Conservation (phyloP, 2,329 filamentous ascomycete genomes). For the Curvularia eragrostidis region DNA sequence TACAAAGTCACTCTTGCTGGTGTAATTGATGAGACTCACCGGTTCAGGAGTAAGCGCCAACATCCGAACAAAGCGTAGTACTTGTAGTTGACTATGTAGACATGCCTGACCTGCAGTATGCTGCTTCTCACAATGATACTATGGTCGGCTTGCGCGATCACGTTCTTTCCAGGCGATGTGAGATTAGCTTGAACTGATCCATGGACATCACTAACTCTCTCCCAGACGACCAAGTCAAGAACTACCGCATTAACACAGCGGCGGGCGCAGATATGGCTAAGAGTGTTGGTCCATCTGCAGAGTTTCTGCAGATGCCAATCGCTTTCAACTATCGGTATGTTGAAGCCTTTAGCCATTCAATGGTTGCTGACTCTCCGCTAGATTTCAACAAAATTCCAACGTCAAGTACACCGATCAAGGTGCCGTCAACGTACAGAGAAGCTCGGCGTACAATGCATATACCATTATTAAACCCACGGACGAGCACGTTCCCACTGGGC, state of each 20-base stretch:
- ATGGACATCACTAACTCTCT: not conserved
- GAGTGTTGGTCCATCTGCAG: conserved; percentile 80
- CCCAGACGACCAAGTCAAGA: conserved; percentile 63
- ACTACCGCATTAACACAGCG: conserved; percentile 62
- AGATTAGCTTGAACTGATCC: conserved; percentile 23
- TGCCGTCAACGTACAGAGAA: conserved; percentile 40
- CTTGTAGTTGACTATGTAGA: conserved; percentile 51
- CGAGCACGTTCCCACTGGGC: conserved; percentile 65
- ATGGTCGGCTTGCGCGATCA: conserved; percentile 74
- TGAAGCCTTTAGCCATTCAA: not conserved
- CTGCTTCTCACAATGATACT: conserved; percentile 71
- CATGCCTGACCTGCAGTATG: conserved; percentile 86
- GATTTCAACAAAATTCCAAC: conserved; percentile 85
- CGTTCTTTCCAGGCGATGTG: conserved; percentile 75
- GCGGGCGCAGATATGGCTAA: conserved; percentile 63
- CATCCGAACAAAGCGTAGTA: not conserved
- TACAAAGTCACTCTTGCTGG: conserved; percentile 76
- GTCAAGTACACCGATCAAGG: conserved; percentile 64
- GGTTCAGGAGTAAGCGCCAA: conserved; percentile 71
- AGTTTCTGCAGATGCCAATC: conserved; percentile 75
- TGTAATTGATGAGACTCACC: conserved; percentile 78
- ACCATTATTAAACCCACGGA: conserved; percentile 68
- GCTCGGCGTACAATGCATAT: conserved; percentile 39
- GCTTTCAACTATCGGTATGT: conserved; percentile 69
- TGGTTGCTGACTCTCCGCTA: conserved; percentile 34